A percentile compares a stretch with the other conserved stretches of the same genome.
Evolutionary conservation across 129 eudicot genomes (phyloP).

Genomic region (Flaveria robusta): DNA sequence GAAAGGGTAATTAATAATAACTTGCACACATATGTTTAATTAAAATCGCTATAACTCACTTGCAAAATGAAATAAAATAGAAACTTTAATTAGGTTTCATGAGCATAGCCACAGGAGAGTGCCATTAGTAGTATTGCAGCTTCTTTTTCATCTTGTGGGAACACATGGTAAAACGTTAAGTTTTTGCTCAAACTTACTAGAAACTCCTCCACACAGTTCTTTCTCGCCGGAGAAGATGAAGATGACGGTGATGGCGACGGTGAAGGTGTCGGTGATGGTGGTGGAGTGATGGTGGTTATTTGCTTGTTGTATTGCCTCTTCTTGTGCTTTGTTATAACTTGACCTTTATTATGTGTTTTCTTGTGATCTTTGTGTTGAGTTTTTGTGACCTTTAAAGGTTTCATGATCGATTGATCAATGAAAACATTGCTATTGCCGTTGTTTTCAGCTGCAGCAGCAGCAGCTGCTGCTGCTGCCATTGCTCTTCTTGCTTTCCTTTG

Average conservation of each 20-base stretch:
- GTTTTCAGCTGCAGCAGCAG: neutral
- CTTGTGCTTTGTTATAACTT: constrained; percentile 25
- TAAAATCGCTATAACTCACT: no score
- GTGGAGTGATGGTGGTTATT: constrained; percentile 16
- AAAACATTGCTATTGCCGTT: constrained; percentile 20
- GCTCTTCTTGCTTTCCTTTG: constrained; percentile 70
- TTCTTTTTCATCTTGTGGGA: constrained; percentile 61
- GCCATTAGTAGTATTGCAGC: constrained; percentile 67
- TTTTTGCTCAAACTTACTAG: constrained; percentile 43
- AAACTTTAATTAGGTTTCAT: constrained; percentile 20
- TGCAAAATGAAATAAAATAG: neutral
- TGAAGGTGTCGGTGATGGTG: neutral
- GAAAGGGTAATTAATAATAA: no score
- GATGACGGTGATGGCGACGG: neutral
- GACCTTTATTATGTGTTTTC: constrained; percentile 25
- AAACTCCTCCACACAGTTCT: constrained; percentile 46
- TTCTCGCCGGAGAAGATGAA: constrained; percentile 22
- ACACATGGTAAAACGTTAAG: constrained; percentile 27
- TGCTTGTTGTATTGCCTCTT: constrained; percentile 33
- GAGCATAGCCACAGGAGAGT: constrained; percentile 58
- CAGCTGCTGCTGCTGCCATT: constrained; percentile 31
- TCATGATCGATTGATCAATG: constrained; percentile 20
- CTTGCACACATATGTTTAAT: no score
- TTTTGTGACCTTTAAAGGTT: constrained; percentile 22
- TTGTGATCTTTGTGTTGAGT: constrained; percentile 31